phyloP scores from a whole-genome alignment of 2,329 filamentous ascomycete species.

The Truncatella angustata region DNA sequence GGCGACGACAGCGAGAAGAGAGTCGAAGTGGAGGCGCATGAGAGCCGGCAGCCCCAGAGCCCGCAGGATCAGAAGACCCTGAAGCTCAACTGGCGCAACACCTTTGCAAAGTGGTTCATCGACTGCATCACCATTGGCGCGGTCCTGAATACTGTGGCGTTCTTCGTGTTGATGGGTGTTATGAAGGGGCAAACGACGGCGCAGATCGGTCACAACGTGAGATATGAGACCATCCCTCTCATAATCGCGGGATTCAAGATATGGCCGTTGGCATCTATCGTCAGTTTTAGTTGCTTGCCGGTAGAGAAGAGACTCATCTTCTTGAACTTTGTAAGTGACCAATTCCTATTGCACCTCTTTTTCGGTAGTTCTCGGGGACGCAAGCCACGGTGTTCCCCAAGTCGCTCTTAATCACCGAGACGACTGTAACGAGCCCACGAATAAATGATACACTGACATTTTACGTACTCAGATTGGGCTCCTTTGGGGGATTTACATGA shows the following conservation, averaged over 20 bases:
- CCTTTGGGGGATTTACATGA: slow-evolving; percentile 52
- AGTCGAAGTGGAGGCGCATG: not conserved
- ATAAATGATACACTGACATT: no score
- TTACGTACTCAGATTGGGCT: no score
- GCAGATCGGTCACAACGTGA: slow-evolving; percentile 38
- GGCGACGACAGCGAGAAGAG: slow-evolving; percentile 26
- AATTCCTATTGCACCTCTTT: no score
- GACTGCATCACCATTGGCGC: slow-evolving; percentile 48
- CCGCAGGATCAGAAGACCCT: slow-evolving; percentile 14
- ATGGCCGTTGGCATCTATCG: slow-evolving; percentile 49
- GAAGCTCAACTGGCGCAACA: slow-evolving; percentile 40
- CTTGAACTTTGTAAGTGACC: slow-evolving; percentile 45
- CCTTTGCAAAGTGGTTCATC: slow-evolving; percentile 47
- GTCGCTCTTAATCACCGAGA: no score
- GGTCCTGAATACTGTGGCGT: slow-evolving; percentile 44
- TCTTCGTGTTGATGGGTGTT: slow-evolving; percentile 45
- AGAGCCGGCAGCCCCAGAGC: slow-evolving; percentile 16
- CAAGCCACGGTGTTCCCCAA: no score
- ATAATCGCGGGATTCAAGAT: slow-evolving; percentile 50
- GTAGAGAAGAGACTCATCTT: slow-evolving; percentile 50
- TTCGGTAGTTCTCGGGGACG: no score
- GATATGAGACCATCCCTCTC: slow-evolving; percentile 43
- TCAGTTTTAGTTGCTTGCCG: slow-evolving; percentile 48
- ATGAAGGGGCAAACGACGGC: slow-evolving; percentile 37
- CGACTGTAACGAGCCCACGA: no score